Evolutionary conservation across 345 rosid genomes (phyloP).

Genomic region (Eucalyptus cloeziana): DNA sequence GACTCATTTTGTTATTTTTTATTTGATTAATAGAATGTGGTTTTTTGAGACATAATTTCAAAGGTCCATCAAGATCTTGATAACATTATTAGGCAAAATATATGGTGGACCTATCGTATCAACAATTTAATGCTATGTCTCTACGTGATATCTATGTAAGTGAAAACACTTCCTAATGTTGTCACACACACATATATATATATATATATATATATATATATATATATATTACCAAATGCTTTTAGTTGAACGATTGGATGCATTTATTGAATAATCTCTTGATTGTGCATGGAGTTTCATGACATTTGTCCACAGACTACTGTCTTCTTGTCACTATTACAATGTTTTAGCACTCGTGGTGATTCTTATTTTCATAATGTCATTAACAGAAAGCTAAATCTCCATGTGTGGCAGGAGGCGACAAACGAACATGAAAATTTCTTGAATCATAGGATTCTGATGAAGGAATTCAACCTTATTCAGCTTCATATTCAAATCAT

Average conservation of each 20-base stretch:
- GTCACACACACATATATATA: too few species aligned
- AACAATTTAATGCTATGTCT: background rate
- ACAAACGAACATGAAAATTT: background rate
- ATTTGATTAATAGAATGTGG: background rate
- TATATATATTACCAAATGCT: background rate
- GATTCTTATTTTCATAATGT: background rate
- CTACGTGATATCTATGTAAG: background rate
- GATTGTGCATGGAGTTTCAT: background rate
- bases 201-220: too few species aligned
- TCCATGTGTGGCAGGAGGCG: background rate
- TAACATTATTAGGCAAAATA: background rate
- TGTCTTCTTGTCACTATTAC: background rate
- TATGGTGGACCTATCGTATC: background rate
- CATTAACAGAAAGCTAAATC: background rate
- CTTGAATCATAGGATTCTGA: background rate
- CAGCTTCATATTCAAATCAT: background rate
- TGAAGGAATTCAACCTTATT: background rate
- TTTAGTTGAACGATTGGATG: background rate
- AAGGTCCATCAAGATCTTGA: background rate
- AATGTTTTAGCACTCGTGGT: background rate
- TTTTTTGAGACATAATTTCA: background rate
- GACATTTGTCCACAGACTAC: background rate
- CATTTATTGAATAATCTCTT: background rate
- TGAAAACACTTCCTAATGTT: background rate
- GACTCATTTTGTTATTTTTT: background rate